phyloP scores from a whole-genome alignment of 495 filamentous ascomycete genomes.

The Podospora conica region DNA sequence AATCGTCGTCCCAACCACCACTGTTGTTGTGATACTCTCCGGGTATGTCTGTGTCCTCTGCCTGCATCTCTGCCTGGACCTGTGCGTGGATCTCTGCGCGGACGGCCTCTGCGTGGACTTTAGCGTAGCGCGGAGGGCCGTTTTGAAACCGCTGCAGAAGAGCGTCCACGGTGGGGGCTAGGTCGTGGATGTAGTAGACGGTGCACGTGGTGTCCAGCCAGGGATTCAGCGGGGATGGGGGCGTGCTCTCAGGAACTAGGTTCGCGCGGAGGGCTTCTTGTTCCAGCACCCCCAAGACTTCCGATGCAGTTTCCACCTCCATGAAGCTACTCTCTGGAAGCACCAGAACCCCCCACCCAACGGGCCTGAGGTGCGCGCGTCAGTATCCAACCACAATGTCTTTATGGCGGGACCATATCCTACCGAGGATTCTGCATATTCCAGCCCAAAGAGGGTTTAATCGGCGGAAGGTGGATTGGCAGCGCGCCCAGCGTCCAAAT shows the following conservation, averaged over 20 bases:
- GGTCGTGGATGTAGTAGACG: constrained; percentile 23
- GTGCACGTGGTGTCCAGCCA: constrained; percentile 26
- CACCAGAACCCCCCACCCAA: constrained; percentile 44
- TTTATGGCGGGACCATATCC: neutral
- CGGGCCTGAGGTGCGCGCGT: constrained; percentile 10
- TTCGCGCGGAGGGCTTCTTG: constrained; percentile 14
- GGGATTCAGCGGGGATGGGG: neutral
- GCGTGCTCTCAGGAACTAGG: neutral
- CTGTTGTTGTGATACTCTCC: too few relatives aligned
- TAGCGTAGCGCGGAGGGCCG: constrained; percentile 1
- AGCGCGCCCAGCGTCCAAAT: constrained; percentile 44
- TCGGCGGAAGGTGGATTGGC: constrained; percentile 11
- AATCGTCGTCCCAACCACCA: neutral
- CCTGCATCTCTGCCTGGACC: constrained; percentile 9
- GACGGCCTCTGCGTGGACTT: constrained; percentile 4
- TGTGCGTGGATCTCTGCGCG: too few relatives aligned
- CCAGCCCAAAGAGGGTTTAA: neutral
- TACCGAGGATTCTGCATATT: neutral
- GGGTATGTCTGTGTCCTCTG: neutral
- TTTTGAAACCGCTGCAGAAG: constrained; percentile 6
- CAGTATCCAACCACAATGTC: neutral
- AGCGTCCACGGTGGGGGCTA: constrained; percentile 8
- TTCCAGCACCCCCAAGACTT: constrained; percentile 29
- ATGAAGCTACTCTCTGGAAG: constrained; percentile 40
- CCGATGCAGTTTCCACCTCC: constrained; percentile 22